Base-by-base conservation (phyloP, 2,329 filamentous ascomycete species). In the Penicillium sp. region DNA sequence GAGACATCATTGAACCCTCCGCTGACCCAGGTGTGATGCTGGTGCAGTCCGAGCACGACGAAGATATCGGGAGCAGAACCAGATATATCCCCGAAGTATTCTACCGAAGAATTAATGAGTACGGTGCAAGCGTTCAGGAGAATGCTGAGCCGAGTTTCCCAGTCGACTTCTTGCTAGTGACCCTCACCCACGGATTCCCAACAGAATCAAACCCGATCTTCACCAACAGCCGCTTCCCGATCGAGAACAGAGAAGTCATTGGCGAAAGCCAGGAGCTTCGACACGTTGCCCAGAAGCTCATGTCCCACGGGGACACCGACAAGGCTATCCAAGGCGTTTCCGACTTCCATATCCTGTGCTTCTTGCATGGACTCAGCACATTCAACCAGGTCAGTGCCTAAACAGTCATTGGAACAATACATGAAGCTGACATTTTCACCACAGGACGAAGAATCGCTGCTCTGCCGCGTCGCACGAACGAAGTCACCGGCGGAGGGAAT, bases 31-130 rank as follows among this genome's bases (percentile, higher is more conserved):
- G 85, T 6, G 87, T 93, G 49, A 97, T 99, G 93, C 84, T 99
- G 43, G 94, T 99, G 4, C 91, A 92, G 58, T 89, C 90, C 22
- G 93, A 97, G 70, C 90, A 93, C 55, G 92, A 97, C 48, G 88
- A 92, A 60, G 85, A 79, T 63, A 85, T 78, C 52, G 79, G 75
- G 47, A 88, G 83, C 71, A 86, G 86, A 52, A 87, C 88, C 22
- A 85, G 92, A 65, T 99, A 99, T 70, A 96, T 99, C 21, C 94
- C 94, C 1, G 94, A 99, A 68, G 93, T 99, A 4, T 99, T 97
- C 76, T 99, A 95, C 77, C 86, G 93, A 58, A 87, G 86, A 64
- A 91, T 96, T 74, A 99, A 99, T 74, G 93, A 99, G 72, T 96
- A 99, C 70, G 92, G 92, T 32, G 91, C 89, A 60, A 96, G 93